These are phyloP conservation scores for Myxozyma melibiosi DNA, from an alignment of 805 yeast species.

Conservation along the genomic window DNA sequence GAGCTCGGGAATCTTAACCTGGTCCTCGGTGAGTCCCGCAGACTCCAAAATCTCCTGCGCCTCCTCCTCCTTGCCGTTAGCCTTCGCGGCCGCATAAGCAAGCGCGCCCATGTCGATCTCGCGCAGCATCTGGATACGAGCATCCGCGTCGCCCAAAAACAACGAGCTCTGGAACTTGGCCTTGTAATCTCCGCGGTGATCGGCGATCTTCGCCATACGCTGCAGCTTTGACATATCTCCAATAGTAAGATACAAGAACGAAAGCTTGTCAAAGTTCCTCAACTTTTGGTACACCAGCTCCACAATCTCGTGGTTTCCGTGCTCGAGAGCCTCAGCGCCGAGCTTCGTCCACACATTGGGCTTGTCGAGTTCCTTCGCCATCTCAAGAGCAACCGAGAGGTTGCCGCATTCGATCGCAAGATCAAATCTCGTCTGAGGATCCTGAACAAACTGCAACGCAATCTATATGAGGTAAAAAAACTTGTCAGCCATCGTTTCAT, in stretches of 20 bases:
- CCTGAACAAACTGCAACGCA: slow-evolving; percentile 95
- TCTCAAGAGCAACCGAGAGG: slow-evolving; percentile 79
- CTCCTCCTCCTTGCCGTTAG: slow-evolving; percentile 75
- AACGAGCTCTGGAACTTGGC: slow-evolving; percentile 82
- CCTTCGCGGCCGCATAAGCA: slow-evolving; percentile 90
- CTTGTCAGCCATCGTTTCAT: background rate
- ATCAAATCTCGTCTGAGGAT: slow-evolving; percentile 93
- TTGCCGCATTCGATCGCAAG: slow-evolving; percentile 93
- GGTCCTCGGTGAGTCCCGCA: slow-evolving; percentile 64
- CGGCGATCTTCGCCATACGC: slow-evolving; percentile 89
- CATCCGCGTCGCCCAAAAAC: slow-evolving; percentile 71
- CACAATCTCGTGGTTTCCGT: slow-evolving; percentile 83
- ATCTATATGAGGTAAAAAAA: slow-evolving; percentile 45
- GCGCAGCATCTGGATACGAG: slow-evolving; percentile 71
- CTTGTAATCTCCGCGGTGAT: slow-evolving; percentile 76
- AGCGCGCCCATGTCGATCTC: slow-evolving; percentile 81
- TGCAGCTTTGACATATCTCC: slow-evolving; percentile 76
- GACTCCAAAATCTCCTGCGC: slow-evolving; percentile 73
- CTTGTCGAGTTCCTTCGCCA: slow-evolving; percentile 76
- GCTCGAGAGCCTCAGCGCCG: slow-evolving; percentile 82
- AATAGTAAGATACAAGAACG: slow-evolving; percentile 81
- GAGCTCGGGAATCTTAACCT: slow-evolving; percentile 60
- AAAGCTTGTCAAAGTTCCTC: slow-evolving; percentile 81
- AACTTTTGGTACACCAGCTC: slow-evolving; percentile 89
- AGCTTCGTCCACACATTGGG: slow-evolving; percentile 75